Base-by-base conservation (phyloP, 2,329 filamentous ascomycete genomes). In the Cladophialophora psammophila region DNA sequence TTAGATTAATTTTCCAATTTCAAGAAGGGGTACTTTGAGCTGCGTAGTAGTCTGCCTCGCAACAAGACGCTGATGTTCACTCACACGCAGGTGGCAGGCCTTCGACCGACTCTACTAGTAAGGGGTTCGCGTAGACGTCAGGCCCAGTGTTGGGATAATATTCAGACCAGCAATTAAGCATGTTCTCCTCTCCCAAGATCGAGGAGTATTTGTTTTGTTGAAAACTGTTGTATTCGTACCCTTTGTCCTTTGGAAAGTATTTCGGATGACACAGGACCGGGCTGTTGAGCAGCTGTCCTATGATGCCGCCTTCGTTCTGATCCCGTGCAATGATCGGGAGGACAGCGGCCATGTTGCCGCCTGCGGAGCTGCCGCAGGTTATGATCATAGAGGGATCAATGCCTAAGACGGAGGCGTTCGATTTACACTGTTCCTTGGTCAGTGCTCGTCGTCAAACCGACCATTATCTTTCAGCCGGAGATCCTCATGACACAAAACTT, bases 241-340 rank as follows among this genome's bases (percentile, higher is more conserved):
- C 40, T 40, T 60, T 60, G 32, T 65, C 55, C 6, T 36, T 32
- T 10, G 63, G 63, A 34, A 65, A 65, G 31, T 60, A 40, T n/a
- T 55, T 60, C 10, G 63, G 63, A 20, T 64, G 61, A 15, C 61
- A 64, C n/a, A 45, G 18, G 26, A 32, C 61, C 5, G 61, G 61
- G 12, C 20, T 32, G 38, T 64, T 64, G 32, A 64, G 53, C n/a
- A 64, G 9, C 52, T 57, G 52, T 20, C 61, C 61, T n/a, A 64
- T 42, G 13, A 55, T 54, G 5, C 48, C 45, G 10, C 5, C 9
- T 18, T 38, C 20, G n/a, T 35, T 35, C 18, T 55, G 13, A 13
- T 63, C 60, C n/a, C 60, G 26, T 1, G 50, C 48, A 9, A 53
- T 35, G n/a, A 55, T 26, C 10, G 48, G 34, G 15, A 55, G 50